Base-by-base conservation (phyloP, 2,329 filamentous ascomycete species). In the Lanzia echinophila region DNA sequence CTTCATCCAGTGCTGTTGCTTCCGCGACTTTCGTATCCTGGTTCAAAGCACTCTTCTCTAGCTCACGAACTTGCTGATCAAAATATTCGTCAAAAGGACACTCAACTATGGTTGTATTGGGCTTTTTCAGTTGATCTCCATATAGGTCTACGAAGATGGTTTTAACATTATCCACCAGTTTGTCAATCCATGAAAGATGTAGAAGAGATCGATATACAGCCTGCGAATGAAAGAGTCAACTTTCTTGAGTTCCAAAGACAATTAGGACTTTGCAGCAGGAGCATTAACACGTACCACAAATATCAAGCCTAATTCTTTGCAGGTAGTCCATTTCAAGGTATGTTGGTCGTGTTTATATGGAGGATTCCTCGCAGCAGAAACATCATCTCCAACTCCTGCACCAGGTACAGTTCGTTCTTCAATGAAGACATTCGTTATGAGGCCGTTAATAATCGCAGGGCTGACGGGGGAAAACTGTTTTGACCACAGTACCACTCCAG, bases 381-480 rank as follows among this genome's bases (percentile, higher is more conserved):
- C 72, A 57, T 83, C 79, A 60, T 82, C 81, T 50, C 83, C 76
- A 53, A 81, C 75, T 50, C 79, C 76, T 48, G 77, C 77, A 32
- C 73, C 73, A 17, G 75, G 71, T 55, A 83, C 79, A 56, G 81
- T 80, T 70, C 88, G 91, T 75, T 96, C 92, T 73, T 99, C 94
- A 67, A 99, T 96, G 70, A 99, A 96, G 68, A 96, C 89, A 72
- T 97, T 90, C 69, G 86, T 85, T 72, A 99, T 96, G 71, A 99
- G 86, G 75, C 83, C 87, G 76, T 99, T 96, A 76, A 99, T 85
- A 60, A 96, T 78, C 63, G 87, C 84, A 42, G 88, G 81, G 68
- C 84, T 90, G 67, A 95, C 83, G 2, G 86, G 79, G 52, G 86
- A 83, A 70, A 92, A 96, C 24, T 84, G 86, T 69, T 88, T 86